These are phyloP conservation scores for Meripilus lineatus DNA, from an alignment of 1,284 basidiomycete genomes.

Conservation along the genomic window DNA sequence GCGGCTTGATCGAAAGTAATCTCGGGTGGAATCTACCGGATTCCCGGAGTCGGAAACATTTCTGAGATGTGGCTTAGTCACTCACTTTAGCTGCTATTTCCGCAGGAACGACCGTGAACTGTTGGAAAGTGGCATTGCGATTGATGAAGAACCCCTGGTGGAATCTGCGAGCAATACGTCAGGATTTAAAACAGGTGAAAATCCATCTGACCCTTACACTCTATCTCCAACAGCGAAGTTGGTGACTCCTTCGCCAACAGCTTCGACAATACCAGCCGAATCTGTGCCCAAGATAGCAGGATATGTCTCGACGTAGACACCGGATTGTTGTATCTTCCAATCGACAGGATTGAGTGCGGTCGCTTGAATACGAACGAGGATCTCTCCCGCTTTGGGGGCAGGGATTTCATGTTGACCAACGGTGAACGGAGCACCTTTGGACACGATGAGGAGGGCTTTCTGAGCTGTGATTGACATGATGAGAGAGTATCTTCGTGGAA, in stretches of 20 bases:
- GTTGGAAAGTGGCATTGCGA: slow-evolving; percentile 38
- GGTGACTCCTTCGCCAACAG: slow-evolving; percentile 38
- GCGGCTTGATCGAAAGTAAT: slow-evolving; percentile 40
- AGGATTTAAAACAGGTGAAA: neutral
- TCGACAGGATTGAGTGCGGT: slow-evolving; percentile 34
- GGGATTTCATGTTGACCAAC: slow-evolving; percentile 15
- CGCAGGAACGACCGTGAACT: slow-evolving; percentile 39
- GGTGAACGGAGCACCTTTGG: slow-evolving; percentile 10
- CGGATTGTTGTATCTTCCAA: slow-evolving; percentile 30
- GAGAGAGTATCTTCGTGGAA: neutral
- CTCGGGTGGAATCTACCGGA: slow-evolving; percentile 35
- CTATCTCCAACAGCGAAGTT: slow-evolving; percentile 41
- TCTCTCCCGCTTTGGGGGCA: slow-evolving; percentile 22
- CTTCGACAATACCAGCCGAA: slow-evolving; percentile 41
- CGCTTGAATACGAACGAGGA: slow-evolving; percentile 31
- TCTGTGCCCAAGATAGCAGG: slow-evolving; percentile 43
- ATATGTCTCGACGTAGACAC: slow-evolving; percentile 17
- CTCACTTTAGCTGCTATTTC: slow-evolving; percentile 39
- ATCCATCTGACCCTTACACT: slow-evolving; percentile 31
- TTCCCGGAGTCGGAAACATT: neutral
- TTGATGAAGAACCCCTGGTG: slow-evolving; percentile 1
- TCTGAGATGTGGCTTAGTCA: neutral
- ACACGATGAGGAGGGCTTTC: slow-evolving; percentile 24
- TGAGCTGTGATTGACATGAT: too few relatives aligned
- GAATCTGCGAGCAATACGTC: neutral